Evolutionary conservation across 371 early-diverging fungal genomes (phyloP).

Genomic region (Mucor circinelloides): DNA sequence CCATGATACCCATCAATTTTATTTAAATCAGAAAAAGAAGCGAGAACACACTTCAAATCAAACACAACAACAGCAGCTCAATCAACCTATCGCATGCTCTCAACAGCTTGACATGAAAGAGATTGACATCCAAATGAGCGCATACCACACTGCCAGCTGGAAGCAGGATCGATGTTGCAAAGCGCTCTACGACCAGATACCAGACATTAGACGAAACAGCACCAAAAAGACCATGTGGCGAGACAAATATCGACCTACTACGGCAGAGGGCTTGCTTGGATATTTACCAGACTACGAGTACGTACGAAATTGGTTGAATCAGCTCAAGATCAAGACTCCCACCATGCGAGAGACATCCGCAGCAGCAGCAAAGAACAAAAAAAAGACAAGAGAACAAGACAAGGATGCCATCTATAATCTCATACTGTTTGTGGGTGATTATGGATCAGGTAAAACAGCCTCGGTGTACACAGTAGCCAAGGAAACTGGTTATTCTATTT

Average conservation of each 20-base stretch:
- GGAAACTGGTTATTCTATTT: slow-evolving; percentile 69
- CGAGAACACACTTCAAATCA: background rate
- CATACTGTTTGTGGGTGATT: slow-evolving; percentile 67
- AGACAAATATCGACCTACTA: slow-evolving; percentile 37
- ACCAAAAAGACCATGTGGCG: slow-evolving; percentile 19
- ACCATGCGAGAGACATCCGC: background rate
- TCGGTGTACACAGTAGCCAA: slow-evolving; percentile 73
- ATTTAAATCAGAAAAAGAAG: background rate
- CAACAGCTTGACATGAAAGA: background rate
- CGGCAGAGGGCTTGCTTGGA: slow-evolving; percentile 20
- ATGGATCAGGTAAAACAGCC: slow-evolving; percentile 78
- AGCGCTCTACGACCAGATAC: background rate
- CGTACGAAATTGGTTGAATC: slow-evolving; percentile 28
- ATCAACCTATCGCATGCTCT: background rate
- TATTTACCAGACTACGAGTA: slow-evolving; percentile 8
- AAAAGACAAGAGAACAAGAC: background rate
- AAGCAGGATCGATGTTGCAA: background rate
- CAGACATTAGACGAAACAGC: background rate
- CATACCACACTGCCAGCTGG: background rate
- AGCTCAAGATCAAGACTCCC: slow-evolving; percentile 21
- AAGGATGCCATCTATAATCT: slow-evolving; percentile 18
- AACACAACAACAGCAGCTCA: background rate
- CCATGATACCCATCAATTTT: background rate
- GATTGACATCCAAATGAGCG: background rate
- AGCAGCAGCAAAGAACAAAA: slow-evolving; percentile 4